Evolutionary conservation across 768 basidiomycete species (phyloP), one percentile per base, ranked within the genome.

Genomic region (Boletus speciosus): DNA sequence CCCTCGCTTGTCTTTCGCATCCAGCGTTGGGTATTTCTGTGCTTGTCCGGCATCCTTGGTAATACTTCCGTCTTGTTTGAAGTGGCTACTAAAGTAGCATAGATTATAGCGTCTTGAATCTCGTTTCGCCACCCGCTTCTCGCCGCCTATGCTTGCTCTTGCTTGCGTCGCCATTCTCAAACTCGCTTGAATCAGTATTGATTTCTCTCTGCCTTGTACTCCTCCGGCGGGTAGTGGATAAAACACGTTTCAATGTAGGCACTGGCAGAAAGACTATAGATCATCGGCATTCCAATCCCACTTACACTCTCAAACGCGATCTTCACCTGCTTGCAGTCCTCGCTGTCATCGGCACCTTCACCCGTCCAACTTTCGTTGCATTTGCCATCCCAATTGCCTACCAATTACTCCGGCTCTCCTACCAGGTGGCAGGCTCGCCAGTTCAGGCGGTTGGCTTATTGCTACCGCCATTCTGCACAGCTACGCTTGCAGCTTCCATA

Each of bases 81-180:
- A 43, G 19, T 23, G 38, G 44, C 11, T 16, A 5, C 61, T 58
- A 46, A 59, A 39, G 21, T 25, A 37, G 42, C 29, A 5, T 58
- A 70, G 71, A 72, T 57, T 58, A 56, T 7, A 67, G 68, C 15
- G 16, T 63, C 23, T 48, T 9, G 27, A 59, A 52, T 34, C 58
- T 76, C 14, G 41, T 68, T 19, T 44, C 65, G 4, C 23, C 31
- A 6, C 64, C 63, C 11, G 51, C 46, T 29, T 12, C 49, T 48
- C 62, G 64, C 21, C 64, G 55, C 16, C 37, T 67, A 36, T 59
- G 57, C 37, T 47, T 66, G 14, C 51, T 72, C 16, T 60, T 74
- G 14, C 55, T 76, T 15, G 70, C 66, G 0, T 74, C 74, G 10
- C 73, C 74, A 1, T 76, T 76, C 54, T 74, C 74, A 19, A 76